Conservation (phyloP, 2,329 filamentous ascomycete species). For the Phoma herbarum region DNA sequence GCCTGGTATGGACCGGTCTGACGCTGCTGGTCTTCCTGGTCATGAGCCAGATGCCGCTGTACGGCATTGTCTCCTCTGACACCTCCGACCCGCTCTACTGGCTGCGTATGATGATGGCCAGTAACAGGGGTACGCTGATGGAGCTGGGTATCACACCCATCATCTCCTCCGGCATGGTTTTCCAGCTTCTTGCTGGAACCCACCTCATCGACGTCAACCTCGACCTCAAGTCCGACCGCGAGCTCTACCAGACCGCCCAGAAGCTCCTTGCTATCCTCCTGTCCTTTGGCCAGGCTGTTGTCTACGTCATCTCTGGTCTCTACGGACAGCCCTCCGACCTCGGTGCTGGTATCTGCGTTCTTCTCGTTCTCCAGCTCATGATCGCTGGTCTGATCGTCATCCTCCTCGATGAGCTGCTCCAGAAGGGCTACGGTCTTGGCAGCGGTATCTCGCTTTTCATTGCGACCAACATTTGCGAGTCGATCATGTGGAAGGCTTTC, state of each 20-base stretch:
- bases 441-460: conserved; percentile 99
- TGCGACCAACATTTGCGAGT: conserved; percentile 99
- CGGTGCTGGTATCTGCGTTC: conserved; percentile 96
- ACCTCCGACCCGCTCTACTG: conserved; percentile 99
- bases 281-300: conserved; percentile 95
- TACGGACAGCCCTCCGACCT: conserved; percentile 97
- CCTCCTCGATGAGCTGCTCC: conserved; percentile 96
- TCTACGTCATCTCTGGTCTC: conserved; percentile 93
- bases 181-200: conserved; percentile 98
- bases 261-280: conserved; percentile 92
- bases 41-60: conserved; percentile 97
- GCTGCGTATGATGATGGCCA: conserved; percentile 99
- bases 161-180: conserved; percentile 99
- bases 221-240: conserved; percentile 98
- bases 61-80: conserved; percentile 96
- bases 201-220: conserved; percentile 99
- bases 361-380: conserved; percentile 97
- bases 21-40: conserved; percentile 99
- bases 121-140: conserved; percentile 96
- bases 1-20: conserved; percentile 63
- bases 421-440: conserved; percentile 98
- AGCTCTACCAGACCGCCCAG: conserved; percentile 99
- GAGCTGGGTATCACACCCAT: conserved; percentile 96
- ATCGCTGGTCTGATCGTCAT: conserved; percentile 98
- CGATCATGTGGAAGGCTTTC: conserved; percentile 99